phyloP scores from a whole-genome alignment of 169 alveolate species.

The Plasmodium berghei region DNA sequence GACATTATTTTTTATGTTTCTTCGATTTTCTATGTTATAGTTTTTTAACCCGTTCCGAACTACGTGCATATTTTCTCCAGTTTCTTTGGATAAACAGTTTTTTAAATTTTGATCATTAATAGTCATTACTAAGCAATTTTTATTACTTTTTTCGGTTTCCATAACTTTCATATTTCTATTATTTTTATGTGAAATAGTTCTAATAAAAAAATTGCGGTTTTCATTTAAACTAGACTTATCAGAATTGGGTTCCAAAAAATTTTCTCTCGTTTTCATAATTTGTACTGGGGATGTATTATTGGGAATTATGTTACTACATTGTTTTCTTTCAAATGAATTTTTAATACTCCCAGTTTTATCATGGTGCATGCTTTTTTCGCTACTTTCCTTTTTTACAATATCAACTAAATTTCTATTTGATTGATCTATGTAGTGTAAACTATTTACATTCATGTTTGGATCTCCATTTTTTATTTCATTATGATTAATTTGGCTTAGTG shows the following conservation, averaged over 20 bases:
- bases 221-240: background rate
- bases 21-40: background rate
- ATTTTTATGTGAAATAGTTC: constrained; percentile 25
- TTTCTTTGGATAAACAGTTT: background rate
- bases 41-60: constrained; percentile 2
- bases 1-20: constrained; percentile 3
- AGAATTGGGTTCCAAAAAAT: background rate
- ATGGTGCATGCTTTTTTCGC: background rate
- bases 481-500: constrained; percentile 13
- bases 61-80: constrained; percentile 4
- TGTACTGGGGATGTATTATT: constrained; percentile 1
- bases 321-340: background rate
- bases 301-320: background rate
- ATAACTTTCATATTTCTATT: constrained; percentile 5
- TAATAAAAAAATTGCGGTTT: constrained; percentile 9
- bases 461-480: constrained; percentile 16
- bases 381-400: background rate
- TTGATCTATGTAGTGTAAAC: background rate
- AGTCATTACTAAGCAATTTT: background rate
- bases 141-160: background rate
- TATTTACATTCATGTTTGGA: constrained; percentile 12
- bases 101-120: constrained; percentile 12
- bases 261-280: background rate
- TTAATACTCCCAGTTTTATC: background rate
- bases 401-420: background rate